These are phyloP conservation scores for Mucuna pruriens DNA, from an alignment of 306 rosid species.

Conservation along the genomic window DNA sequence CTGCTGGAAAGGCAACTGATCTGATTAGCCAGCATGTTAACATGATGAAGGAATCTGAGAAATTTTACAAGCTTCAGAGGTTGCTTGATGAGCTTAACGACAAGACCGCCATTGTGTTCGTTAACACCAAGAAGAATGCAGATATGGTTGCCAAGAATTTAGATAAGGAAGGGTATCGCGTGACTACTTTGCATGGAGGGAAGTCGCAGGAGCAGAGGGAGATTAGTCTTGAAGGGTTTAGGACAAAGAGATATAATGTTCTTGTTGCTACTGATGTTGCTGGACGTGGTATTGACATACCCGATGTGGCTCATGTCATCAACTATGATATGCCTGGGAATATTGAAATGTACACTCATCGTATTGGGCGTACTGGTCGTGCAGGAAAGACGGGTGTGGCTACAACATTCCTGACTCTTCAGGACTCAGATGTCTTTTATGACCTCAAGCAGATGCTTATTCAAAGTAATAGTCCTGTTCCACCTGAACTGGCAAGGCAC, in stretches of 20 bases:
- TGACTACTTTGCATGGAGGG: conserved; percentile 90
- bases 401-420: conserved; percentile 80
- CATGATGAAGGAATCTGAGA: conserved; percentile 61
- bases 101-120: conserved; percentile 55
- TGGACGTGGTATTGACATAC: conserved; percentile 97
- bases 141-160: conserved; percentile 53
- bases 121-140: conserved; percentile 52
- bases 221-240: conserved; percentile 88
- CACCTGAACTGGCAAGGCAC: conserved; percentile 90
- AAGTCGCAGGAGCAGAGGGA: conserved; percentile 95
- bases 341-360: conserved; percentile 90
- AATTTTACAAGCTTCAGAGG: conserved; percentile 46
- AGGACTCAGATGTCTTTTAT: conserved; percentile 80
- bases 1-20: conserved; percentile 88
- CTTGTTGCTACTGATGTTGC: conserved; percentile 96
- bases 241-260: conserved; percentile 86
- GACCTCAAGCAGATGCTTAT: conserved; percentile 93
- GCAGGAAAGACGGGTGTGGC: conserved; percentile 93
- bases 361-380: conserved; percentile 92
- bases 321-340: conserved; percentile 90
- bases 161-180: conserved; percentile 66
- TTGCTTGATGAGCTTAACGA: conserved; percentile 59
- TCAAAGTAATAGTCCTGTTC: conserved; percentile 84
- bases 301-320: conserved; percentile 90
- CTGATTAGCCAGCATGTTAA: conserved; percentile 79